Conservation (phyloP, 2,329 filamentous ascomycete genomes). For the Cladobotryum protrusum region DNA sequence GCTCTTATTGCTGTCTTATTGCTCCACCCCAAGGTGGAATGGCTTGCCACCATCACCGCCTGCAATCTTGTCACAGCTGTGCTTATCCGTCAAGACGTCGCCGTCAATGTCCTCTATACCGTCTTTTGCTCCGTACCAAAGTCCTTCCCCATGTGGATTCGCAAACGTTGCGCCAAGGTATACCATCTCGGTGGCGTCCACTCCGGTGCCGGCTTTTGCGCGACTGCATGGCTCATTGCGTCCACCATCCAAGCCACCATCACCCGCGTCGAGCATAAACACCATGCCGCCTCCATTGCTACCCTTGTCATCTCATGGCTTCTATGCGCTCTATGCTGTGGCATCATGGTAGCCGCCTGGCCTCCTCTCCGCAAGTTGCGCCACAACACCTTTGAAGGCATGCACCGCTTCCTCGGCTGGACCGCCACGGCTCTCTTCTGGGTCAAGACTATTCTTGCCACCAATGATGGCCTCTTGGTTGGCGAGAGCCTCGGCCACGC, state of each 20-base stretch:
- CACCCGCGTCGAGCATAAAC: slow-evolving; percentile 24
- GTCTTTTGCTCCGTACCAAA: slow-evolving; percentile 40
- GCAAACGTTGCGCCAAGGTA: slow-evolving; percentile 42
- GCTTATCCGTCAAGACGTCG: slow-evolving; percentile 46
- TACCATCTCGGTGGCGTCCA: slow-evolving; percentile 49
- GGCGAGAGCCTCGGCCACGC: slow-evolving; percentile 29
- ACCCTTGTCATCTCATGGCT: slow-evolving; percentile 48
- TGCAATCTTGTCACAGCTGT: slow-evolving; percentile 46
- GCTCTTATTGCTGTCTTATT: slow-evolving; percentile 39
- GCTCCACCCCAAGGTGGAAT: slow-evolving; percentile 27
- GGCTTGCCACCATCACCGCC: slow-evolving; percentile 37
- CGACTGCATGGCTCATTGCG: slow-evolving; percentile 43
- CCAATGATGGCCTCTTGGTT: slow-evolving; percentile 36
- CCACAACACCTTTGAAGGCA: slow-evolving; percentile 65
- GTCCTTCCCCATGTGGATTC: slow-evolving; percentile 41
- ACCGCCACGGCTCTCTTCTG: slow-evolving; percentile 59
- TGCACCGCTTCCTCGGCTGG: slow-evolving; percentile 72
- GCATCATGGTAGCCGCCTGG: slow-evolving; percentile 57
- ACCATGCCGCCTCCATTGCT: slow-evolving; percentile 32
- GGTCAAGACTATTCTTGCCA: slow-evolving; percentile 51
- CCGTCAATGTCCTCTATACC: slow-evolving; percentile 46
- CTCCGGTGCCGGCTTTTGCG: slow-evolving; percentile 43
- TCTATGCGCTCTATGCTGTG: slow-evolving; percentile 49
- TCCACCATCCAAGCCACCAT: slow-evolving; percentile 34
- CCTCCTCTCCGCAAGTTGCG: slow-evolving; percentile 55